Base-by-base conservation (phyloP, 495 filamentous ascomycete genomes). In the Penicillium goetzii region DNA sequence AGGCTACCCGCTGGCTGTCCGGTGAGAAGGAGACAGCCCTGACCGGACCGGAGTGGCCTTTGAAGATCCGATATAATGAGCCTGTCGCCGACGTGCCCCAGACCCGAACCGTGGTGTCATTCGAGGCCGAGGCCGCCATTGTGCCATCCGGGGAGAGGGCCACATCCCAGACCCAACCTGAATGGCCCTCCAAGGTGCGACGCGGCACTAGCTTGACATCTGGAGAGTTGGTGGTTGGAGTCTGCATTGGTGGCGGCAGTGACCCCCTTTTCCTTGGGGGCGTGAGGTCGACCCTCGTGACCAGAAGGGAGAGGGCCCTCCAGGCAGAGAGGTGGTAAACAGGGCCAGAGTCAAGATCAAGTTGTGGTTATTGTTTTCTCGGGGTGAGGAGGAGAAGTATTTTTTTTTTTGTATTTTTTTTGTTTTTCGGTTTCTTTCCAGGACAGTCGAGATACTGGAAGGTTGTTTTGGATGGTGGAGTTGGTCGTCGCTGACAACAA, bases 21-120 rank as follows among this genome's bases (percentile, higher is more conserved):
- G 41, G 38, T 9, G 56, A 59, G 21, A 59, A 59, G 3, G 41
- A 21, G 23, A 59, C 40, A 14, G 66, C 23, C 5, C 12, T 34
- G 30, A 73, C 65, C 17, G 15, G 47, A 9, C 58, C 50, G 15
- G 49, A 68, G 30, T 72, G 68, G 49, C 63, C 58, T 25, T 59
- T 25, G 34, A 73, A 65, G 15, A 63, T 68, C 34, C 72, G 66
- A 17, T 64, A 38, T 19, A 61, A 9, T 1, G 53, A 59, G 30
- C 72, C 70, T 4, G 68, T 70, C 3, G 52, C 60, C 6, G 59
- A 36, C n/a, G 52, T 26, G 67, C 78, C 66, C 76, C 75, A 78
- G 61, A 78, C 58, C 36, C 60, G 60, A 26, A 79, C 64, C 11
- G 62, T 72, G 5, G 51, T 34, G 36, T 78, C 73, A 10, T 41